Conservation (phyloP, 345 rosid genomes). For the Brassica nigra region DNA sequence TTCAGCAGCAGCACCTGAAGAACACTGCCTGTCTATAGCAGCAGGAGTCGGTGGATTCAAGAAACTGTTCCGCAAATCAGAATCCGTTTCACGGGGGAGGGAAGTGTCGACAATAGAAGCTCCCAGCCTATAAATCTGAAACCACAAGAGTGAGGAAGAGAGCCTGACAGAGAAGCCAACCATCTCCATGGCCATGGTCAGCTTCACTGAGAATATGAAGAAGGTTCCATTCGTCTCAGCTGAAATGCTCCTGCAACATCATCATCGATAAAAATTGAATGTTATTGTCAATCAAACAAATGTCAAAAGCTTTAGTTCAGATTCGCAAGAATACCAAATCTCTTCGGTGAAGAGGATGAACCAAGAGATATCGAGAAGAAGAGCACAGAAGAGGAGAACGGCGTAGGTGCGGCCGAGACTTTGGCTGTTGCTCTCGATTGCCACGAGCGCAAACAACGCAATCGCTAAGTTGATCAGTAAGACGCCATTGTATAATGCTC, state of each 20-base stretch:
- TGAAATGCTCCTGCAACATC: conserved; percentile 60
- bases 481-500: conserved; percentile 88
- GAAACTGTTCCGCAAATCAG: conserved; percentile 74
- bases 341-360: conserved; percentile 68
- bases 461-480: conserved; percentile 67
- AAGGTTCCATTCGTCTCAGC: conserved; percentile 50
- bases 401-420: conserved; percentile 81
- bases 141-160: conserved; percentile 81
- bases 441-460: conserved; percentile 83
- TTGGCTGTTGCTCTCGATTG: conserved; percentile 87
- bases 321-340: conserved; percentile 52
- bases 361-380: conserved; percentile 70
- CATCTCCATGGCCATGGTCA: conserved; percentile 81
- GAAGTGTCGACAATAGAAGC: conserved; percentile 53
- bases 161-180: conserved; percentile 79
- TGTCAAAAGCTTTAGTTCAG: neutral
- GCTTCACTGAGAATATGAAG: conserved; percentile 75
- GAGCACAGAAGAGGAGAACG: conserved; percentile 69
- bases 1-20: conserved; percentile 52
- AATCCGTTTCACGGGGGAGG: conserved; percentile 60
- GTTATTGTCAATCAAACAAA: neutral
- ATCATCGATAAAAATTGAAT: neutral
- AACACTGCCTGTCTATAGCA: conserved; percentile 46
- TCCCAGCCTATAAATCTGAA: conserved; percentile 91
- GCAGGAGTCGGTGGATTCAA: conserved; percentile 71